These are phyloP conservation scores for Endogone sp. DNA, from an alignment of 192 early-diverging fungal genomes.

Conservation along the genomic window DNA sequence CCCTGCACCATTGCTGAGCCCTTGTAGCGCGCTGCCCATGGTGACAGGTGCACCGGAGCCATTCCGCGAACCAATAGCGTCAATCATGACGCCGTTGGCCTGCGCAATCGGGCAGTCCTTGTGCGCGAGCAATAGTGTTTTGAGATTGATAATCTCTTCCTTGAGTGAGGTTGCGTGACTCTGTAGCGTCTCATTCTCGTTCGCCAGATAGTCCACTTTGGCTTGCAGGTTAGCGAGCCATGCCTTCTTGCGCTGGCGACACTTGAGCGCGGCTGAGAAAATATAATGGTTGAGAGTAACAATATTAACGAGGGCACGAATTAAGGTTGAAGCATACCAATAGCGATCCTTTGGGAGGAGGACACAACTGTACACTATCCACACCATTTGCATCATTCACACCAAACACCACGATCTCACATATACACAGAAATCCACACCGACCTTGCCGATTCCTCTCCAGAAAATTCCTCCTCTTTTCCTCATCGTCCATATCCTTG, in stretches of 20 bases:
- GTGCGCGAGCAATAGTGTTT: slow-evolving; percentile 73
- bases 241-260: slow-evolving; percentile 89
- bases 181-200: slow-evolving; percentile 65
- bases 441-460: slow-evolving; percentile 85
- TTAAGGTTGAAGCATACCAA: no score
- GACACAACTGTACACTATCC: no score
- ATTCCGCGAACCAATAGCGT: slow-evolving; percentile 9
- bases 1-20: neutral
- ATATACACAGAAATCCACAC: neutral
- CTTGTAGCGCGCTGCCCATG: no score
- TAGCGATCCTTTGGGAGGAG: no score
- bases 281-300: no score
- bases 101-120: slow-evolving; percentile 71
- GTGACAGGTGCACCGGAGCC: no score
- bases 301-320: no score
- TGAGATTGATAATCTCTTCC: slow-evolving; percentile 73
- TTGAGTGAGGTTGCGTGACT: slow-evolving; percentile 52
- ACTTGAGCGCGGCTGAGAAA: slow-evolving; percentile 78
- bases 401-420: neutral
- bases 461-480: slow-evolving; percentile 77
- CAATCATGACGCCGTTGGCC: slow-evolving; percentile 59
- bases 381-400: neutral
- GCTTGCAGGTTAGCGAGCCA: slow-evolving; percentile 81
- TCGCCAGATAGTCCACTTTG: slow-evolving; percentile 56
- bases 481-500: slow-evolving; percentile 44